Evolutionary conservation across 2,329 filamentous ascomycete species (phyloP).

Genomic region (Xylariomycetidae sp.): DNA sequence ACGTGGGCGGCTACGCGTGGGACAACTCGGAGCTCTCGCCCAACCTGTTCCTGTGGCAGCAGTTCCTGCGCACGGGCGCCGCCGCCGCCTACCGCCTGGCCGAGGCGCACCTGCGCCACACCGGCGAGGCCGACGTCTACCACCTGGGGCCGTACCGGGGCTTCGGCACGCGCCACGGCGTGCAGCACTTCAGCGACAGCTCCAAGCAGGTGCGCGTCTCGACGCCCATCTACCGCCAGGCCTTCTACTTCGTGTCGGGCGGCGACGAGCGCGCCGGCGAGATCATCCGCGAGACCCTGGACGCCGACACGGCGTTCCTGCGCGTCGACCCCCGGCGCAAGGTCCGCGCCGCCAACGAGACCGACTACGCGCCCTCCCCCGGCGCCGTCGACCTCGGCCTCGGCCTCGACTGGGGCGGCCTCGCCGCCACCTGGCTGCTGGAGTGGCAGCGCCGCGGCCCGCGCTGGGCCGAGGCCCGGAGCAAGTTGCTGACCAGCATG

Average conservation of each 20-base stretch:
- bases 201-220: conserved; percentile 58
- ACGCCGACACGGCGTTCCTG: conserved; percentile 47
- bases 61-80: conserved; percentile 54
- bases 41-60: conserved; percentile 57
- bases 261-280: conserved; percentile 54
- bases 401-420: conserved; percentile 53
- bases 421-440: conserved; percentile 52
- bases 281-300: conserved; percentile 43
- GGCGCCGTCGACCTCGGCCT: conserved; percentile 43
- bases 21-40: conserved; percentile 59
- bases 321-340: conserved; percentile 52
- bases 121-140: conserved; percentile 56
- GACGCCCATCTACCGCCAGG: conserved; percentile 49
- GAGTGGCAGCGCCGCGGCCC: conserved; percentile 53
- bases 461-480: conserved; percentile 44
- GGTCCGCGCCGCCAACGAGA: conserved; percentile 42
- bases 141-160: conserved; percentile 53
- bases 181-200: conserved; percentile 56
- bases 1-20: conserved; percentile 59
- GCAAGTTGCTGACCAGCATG: conserved; percentile 43
- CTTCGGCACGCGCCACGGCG: conserved; percentile 55
- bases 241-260: conserved; percentile 51
- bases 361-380: conserved; percentile 39
- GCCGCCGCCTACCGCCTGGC: conserved; percentile 53
- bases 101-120: conserved; percentile 52